phyloP scores from a whole-genome alignment of 2,329 filamentous ascomycete genomes.

The Aspergillus sergii region DNA sequence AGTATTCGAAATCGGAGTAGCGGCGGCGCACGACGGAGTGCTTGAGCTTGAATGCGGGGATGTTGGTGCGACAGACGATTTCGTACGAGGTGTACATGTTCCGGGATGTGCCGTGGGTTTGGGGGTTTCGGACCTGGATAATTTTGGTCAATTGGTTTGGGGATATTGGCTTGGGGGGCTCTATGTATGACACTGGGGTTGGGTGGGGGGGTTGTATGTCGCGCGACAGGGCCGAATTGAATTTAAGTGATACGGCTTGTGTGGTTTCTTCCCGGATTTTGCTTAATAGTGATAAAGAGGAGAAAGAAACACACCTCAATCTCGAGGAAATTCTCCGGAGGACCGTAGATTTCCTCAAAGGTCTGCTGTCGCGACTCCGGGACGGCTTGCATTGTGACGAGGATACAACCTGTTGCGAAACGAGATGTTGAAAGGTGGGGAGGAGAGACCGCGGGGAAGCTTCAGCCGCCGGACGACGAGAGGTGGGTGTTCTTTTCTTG shows the following conservation, averaged over 20 bases:
- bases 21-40: conserved; percentile 84
- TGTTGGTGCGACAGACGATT: conserved; percentile 96
- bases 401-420: not conserved
- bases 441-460: conserved; percentile 16
- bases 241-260: not conserved
- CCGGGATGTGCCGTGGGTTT: conserved; percentile 91
- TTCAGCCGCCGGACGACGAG: not conserved
- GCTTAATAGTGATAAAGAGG: not conserved
- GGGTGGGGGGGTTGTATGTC: not conserved
- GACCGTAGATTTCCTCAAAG: conserved; percentile 98
- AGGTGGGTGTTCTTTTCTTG: not conserved
- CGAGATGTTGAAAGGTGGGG: not conserved
- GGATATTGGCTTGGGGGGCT: not conserved
- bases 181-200: not conserved
- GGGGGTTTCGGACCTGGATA: conserved; percentile 80
- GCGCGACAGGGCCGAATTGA: not conserved
- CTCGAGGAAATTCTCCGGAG: conserved; percentile 97
- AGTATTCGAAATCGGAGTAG: conserved; percentile 98
- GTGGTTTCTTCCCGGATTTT: not conserved
- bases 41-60: conserved; percentile 96
- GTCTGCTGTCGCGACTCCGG: conserved; percentile 80
- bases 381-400: conserved; percentile 61
- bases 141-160: not conserved
- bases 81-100: conserved; percentile 99
- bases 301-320: conserved; percentile 69